Evolutionary conservation across 2,329 filamentous ascomycete species (phyloP).

Genomic region (Microcera coccophila): DNA sequence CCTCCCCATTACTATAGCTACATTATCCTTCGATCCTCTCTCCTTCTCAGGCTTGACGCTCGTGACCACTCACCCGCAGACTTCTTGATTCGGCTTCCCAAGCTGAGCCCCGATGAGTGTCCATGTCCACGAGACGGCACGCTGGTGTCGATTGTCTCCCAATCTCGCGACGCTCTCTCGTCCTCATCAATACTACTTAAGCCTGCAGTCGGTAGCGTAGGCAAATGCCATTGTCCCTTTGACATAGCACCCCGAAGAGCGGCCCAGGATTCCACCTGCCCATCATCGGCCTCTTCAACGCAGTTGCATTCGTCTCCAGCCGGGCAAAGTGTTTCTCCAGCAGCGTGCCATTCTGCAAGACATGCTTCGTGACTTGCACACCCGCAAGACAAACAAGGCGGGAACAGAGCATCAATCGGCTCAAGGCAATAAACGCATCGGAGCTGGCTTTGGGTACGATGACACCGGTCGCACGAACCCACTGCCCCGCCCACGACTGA

Average conservation of each 20-base stretch:
- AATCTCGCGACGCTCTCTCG: slow-evolving; percentile 21
- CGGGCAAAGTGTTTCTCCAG: slow-evolving; percentile 55
- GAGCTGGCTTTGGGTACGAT: slow-evolving; percentile 53
- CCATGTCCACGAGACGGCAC: slow-evolving; percentile 21
- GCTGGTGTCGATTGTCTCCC: slow-evolving; percentile 27
- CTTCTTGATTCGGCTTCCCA: slow-evolving; percentile 47
- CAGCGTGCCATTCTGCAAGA: slow-evolving; percentile 55
- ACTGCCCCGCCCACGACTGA: slow-evolving; percentile 44
- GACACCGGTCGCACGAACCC: slow-evolving; percentile 50
- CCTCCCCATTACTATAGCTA: slow-evolving; percentile 7
- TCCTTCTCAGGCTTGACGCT: slow-evolving; percentile 39
- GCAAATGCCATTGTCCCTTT: slow-evolving; percentile 26
- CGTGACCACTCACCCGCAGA: slow-evolving; percentile 46
- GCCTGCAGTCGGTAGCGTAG: slow-evolving; percentile 29
- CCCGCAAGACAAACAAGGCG: slow-evolving; percentile 59
- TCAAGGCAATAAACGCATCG: slow-evolving; percentile 61
- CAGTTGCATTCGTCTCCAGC: slow-evolving; percentile 64
- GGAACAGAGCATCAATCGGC: slow-evolving; percentile 56
- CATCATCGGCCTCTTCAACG: slow-evolving; percentile 51
- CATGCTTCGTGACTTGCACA: slow-evolving; percentile 59
- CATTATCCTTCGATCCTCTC: slow-evolving; percentile 19
- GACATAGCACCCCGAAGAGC: slow-evolving; percentile 40
- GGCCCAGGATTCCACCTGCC: slow-evolving; percentile 59
- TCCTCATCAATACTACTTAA: slow-evolving; percentile 31
- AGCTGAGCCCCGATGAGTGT: slow-evolving; percentile 41